Conservation (phyloP, 768 basidiomycete species). For the Tulasnella sp. region DNA sequence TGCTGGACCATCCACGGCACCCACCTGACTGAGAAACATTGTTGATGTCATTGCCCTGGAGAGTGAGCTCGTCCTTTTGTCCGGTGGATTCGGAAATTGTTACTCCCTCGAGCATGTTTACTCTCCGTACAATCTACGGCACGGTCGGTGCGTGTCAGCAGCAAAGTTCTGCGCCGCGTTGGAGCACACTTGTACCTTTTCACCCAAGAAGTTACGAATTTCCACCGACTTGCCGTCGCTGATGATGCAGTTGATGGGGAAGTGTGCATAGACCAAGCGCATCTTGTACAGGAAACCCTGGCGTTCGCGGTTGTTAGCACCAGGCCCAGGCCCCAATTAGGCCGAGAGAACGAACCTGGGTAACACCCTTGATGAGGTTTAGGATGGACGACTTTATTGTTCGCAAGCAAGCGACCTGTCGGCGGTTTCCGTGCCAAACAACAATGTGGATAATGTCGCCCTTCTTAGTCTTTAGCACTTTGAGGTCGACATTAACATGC, state of each 20-base stretch:
- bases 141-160: neutral
- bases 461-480: slow-evolving; percentile 67
- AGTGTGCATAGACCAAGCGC: slow-evolving; percentile 99
- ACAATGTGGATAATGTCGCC: slow-evolving; percentile 76
- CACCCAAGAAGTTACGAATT: slow-evolving; percentile 93
- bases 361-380: slow-evolving; percentile 98
- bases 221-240: slow-evolving; percentile 73
- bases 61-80: slow-evolving; percentile 91
- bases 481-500: slow-evolving; percentile 92
- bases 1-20: slow-evolving; percentile 17
- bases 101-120: slow-evolving; percentile 88
- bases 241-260: slow-evolving; percentile 98
- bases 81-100: slow-evolving; percentile 77
- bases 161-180: neutral
- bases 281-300: slow-evolving; percentile 99
- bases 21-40: slow-evolving; percentile 94
- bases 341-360: slow-evolving; percentile 58
- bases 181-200: slow-evolving; percentile 60
- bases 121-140: slow-evolving; percentile 79
- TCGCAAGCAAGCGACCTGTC: slow-evolving; percentile 96
- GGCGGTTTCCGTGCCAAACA: slow-evolving; percentile 97
- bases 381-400: slow-evolving; percentile 92
- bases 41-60: slow-evolving; percentile 94
- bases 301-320: neutral
- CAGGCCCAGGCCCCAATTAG: slow-evolving; percentile 49